These are phyloP conservation scores for Leccinum boreale DNA, from an alignment of 768 basidiomycete genomes.

Conservation along the genomic window DNA sequence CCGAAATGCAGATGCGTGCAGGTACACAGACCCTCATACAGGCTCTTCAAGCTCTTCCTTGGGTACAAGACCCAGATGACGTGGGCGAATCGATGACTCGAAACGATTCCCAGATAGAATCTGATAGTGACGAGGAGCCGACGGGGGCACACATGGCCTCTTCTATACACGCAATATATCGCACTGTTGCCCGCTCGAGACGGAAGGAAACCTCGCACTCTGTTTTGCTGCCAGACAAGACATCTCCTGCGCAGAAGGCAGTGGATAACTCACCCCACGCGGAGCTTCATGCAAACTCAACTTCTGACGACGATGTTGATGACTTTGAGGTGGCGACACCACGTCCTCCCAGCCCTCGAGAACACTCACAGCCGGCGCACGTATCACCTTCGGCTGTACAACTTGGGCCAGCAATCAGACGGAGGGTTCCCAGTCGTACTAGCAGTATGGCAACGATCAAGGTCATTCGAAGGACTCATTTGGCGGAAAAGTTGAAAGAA, in stretches of 20 bases:
- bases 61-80: conserved; percentile 66
- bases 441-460: conserved; percentile 76
- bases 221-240: conserved; percentile 9
- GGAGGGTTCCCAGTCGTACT: conserved; percentile 36
- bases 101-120: conserved; percentile 38
- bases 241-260: conserved; percentile 10
- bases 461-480: conserved; percentile 58
- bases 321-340: conserved; percentile 59
- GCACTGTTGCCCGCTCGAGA: conserved; percentile 70
- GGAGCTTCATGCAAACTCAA: conserved; percentile 31
- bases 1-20: conserved; percentile 63
- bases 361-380: conserved; percentile 4
- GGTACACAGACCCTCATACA: conserved; percentile 90
- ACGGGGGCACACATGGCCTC: conserved; percentile 57
- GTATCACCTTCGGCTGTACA: conserved; percentile 8
- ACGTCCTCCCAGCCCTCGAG: conserved; percentile 28
- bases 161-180: conserved; percentile 85
- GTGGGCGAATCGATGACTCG: conserved; percentile 57
- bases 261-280: conserved; percentile 33
- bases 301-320: conserved; percentile 51
- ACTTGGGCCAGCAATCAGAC: conserved; percentile 20
- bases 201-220: conserved; percentile 33
- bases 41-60: conserved; percentile 81
- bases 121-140: conserved; percentile 65
- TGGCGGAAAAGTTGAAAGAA: conserved; percentile 87